Percentiles rank a stretch among this genome's conserved stretches.
phyloP scores from a whole-genome alignment of 176 grass and related monocot genomes.

The Aegilops bicornis region DNA sequence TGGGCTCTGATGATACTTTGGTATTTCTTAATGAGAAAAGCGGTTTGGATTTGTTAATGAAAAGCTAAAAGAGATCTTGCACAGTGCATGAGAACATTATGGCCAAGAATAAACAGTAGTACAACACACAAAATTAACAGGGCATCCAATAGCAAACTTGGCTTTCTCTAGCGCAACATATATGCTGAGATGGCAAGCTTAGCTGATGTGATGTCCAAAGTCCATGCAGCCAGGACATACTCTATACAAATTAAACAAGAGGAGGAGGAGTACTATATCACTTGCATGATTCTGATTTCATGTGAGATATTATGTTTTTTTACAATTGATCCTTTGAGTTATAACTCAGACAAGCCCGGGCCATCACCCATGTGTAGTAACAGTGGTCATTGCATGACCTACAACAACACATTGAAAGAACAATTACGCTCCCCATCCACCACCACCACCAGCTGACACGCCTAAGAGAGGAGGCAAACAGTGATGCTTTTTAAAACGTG shows the following conservation, averaged over 20 bases:
- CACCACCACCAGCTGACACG: neutral
- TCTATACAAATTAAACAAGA: no score
- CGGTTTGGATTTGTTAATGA: neutral
- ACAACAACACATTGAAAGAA: conserved; percentile 4
- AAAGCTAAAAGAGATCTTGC: neutral
- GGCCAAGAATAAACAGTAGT: neutral
- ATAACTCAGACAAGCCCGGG: no score
- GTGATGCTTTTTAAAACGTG: neutral
- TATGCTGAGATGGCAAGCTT: neutral
- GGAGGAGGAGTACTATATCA: no score
- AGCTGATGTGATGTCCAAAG: neutral
- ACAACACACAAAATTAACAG: neutral
- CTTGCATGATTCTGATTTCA: conserved; percentile 10
- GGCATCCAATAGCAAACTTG: neutral
- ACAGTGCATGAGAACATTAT: neutral
- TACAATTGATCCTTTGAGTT: no score
- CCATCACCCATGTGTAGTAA: no score
- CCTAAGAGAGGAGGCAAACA: conserved; percentile 18
- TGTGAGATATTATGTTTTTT: neutral
- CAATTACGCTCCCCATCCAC: conserved; percentile 14
- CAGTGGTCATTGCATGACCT: conserved; percentile 2
- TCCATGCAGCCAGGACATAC: neutral
- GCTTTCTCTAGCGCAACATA: neutral
- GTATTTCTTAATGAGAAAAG: neutral
- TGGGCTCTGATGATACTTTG: neutral